These are phyloP conservation scores for Amylostereum areolatum DNA, from an alignment of 1,284 basidiomycete genomes.

Conservation along the genomic window DNA sequence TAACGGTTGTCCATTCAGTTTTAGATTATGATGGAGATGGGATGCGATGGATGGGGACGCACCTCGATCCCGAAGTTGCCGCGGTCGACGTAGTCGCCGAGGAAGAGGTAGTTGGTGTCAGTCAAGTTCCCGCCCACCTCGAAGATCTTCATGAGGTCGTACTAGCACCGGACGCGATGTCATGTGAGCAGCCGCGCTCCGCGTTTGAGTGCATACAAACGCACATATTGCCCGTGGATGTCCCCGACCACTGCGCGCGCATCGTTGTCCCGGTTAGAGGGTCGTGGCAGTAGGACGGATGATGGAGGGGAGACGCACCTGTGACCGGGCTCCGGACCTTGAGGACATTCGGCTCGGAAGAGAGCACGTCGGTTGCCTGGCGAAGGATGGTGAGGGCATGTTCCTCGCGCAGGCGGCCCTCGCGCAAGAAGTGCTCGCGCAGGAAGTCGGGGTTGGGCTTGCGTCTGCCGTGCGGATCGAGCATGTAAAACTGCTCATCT, in stretches of 20 bases:
- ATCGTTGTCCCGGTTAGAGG: not conserved
- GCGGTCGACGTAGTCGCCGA: conserved; percentile 98
- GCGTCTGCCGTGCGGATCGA: conserved; percentile 30
- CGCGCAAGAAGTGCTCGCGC: conserved; percentile 89
- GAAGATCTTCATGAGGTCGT: conserved; percentile 97
- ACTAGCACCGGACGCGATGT: conserved; percentile 42
- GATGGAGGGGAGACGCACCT: conserved; percentile 45
- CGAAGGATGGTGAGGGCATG: conserved; percentile 89
- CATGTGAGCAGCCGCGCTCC: conserved; percentile 7
- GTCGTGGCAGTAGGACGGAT: conserved; percentile 1
- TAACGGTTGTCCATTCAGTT: not conserved
- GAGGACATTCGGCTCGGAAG: conserved; percentile 83
- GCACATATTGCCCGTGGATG: conserved; percentile 97
- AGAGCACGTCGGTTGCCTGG: conserved; percentile 70
- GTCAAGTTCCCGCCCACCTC: conserved; percentile 90
- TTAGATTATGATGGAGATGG: not conserved
- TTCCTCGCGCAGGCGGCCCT: conserved; percentile 81
- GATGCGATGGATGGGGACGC: conserved; percentile 15
- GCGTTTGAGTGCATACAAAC: conserved; percentile 23
- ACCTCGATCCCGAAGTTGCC: conserved; percentile 96
- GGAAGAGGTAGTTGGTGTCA: conserved; percentile 90
- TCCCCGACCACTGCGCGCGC: conserved; percentile 80
- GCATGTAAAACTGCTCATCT: conserved; percentile 30
- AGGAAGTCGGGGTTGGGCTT: conserved; percentile 83
- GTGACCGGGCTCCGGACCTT: conserved; percentile 89